Conservation (phyloP, 1,284 basidiomycete genomes). For the Papiliotrema laurentii region DNA sequence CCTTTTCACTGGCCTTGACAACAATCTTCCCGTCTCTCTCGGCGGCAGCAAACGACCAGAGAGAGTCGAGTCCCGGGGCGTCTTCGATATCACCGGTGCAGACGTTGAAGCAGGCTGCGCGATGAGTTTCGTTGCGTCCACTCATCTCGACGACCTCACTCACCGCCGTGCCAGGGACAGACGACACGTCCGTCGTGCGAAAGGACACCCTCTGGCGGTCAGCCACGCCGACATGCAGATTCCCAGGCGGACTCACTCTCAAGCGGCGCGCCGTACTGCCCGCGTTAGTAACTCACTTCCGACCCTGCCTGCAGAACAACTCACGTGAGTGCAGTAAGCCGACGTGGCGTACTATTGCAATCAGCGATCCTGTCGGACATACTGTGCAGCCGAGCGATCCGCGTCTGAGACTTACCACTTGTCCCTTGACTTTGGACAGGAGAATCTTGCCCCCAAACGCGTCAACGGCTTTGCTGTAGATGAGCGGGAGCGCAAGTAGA, state of each 20-base stretch:
- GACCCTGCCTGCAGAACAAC: neutral
- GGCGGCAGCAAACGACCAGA: constrained; percentile 73
- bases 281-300: constrained; percentile 11
- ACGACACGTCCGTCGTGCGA: constrained; percentile 72
- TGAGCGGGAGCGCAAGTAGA: neutral
- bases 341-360: constrained; percentile 60
- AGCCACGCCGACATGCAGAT: neutral
- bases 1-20: constrained; percentile 68
- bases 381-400: constrained; percentile 45
- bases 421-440: constrained; percentile 69
- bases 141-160: constrained; percentile 25
- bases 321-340: constrained; percentile 74
- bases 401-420: constrained; percentile 39
- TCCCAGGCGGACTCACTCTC: constrained; percentile 22
- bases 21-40: constrained; percentile 64
- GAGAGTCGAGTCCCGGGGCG: constrained; percentile 77
- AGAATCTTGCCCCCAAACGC: constrained; percentile 76
- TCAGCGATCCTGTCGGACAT: constrained; percentile 12
- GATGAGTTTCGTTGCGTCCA: neutral
- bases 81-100: constrained; percentile 70
- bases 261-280: constrained; percentile 43
- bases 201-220: constrained; percentile 70
- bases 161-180: constrained; percentile 87
- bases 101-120: constrained; percentile 75
- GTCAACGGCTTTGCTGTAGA: constrained; percentile 57